Evolutionary conservation across 352 stramenopile genomes (phyloP).

Genomic region (Aphanomyces cochlioides): DNA sequence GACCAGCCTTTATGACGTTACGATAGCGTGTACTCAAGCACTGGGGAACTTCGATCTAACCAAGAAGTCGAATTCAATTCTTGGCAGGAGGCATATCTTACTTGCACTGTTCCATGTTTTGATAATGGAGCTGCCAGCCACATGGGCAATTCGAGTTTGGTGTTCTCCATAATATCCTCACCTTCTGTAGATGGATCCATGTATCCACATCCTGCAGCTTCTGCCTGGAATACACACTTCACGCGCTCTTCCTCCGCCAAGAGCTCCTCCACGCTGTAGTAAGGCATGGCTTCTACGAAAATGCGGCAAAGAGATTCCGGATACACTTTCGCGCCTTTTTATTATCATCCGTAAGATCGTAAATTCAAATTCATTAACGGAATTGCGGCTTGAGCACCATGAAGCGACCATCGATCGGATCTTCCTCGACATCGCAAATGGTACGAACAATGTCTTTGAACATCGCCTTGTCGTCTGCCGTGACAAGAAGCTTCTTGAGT

Average conservation of each 20-base stretch:
- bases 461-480: constrained; percentile 73
- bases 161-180: constrained; percentile 45
- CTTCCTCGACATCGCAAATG: constrained; percentile 82
- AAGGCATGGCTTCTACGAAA: constrained; percentile 25
- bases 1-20: constrained; percentile 74
- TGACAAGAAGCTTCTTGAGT: constrained; percentile 77
- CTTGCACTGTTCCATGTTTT: constrained; percentile 46
- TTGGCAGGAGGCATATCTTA: constrained; percentile 32
- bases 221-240: constrained; percentile 67
- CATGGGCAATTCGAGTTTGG: constrained; percentile 66
- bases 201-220: constrained; percentile 66
- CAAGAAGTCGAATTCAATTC: no score
- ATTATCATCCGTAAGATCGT: neutral
- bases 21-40: constrained; percentile 71
- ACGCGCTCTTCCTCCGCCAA: constrained; percentile 75
- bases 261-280: constrained; percentile 74
- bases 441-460: constrained; percentile 84
- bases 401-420: constrained; percentile 75
- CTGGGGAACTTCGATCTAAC: constrained; percentile 38
- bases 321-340: neutral
- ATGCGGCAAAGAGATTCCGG: neutral
- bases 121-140: constrained; percentile 66
- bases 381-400: constrained; percentile 86
- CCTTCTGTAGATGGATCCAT: constrained; percentile 62
- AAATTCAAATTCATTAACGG: constrained; percentile 44